Evolutionary conservation across 352 stramenopile species (phyloP).

Genomic region (Globisporangium carolinianum): DNA sequence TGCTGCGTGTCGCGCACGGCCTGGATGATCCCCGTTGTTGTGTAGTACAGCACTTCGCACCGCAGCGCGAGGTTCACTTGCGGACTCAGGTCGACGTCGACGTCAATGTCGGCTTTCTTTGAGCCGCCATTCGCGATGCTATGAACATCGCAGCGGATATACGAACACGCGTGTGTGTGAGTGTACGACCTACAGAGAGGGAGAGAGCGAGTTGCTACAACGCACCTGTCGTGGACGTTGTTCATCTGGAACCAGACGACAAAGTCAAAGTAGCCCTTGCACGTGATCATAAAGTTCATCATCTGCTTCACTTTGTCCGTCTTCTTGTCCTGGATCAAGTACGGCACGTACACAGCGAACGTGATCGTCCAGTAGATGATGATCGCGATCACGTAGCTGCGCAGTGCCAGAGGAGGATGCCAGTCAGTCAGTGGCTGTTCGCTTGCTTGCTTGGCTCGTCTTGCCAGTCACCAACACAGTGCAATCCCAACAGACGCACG

Average conservation of each 20-base stretch:
- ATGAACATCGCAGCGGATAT: neutral
- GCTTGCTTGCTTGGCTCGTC: too few species aligned
- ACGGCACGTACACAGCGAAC: slow-evolving; percentile 82
- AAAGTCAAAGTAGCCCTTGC: slow-evolving; percentile 88
- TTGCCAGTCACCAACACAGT: too few species aligned
- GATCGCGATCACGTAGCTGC: slow-evolving; percentile 85
- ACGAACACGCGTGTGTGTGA: neutral
- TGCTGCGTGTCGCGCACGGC: slow-evolving; percentile 70
- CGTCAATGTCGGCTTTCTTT: slow-evolving; percentile 63
- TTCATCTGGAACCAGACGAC: slow-evolving; percentile 89
- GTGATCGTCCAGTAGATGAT: slow-evolving; percentile 88
- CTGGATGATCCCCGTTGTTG: slow-evolving; percentile 84
- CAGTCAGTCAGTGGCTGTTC: too few species aligned
- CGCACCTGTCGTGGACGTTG: slow-evolving; percentile 53
- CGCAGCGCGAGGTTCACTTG: slow-evolving; percentile 82
- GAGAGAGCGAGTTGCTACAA: neutral
- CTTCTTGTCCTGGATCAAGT: slow-evolving; percentile 55
- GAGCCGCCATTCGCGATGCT: slow-evolving; percentile 11
- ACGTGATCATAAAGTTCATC: slow-evolving; percentile 89
- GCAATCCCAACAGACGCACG: neutral
- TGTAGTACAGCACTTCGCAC: slow-evolving; percentile 86
- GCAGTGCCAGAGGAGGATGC: neutral
- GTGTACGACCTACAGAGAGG: neutral
- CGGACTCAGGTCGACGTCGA: slow-evolving; percentile 80
- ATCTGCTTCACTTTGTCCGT: slow-evolving; percentile 54